phyloP scores from a whole-genome alignment of 495 filamentous ascomycete species.

The Tuber brumale region DNA sequence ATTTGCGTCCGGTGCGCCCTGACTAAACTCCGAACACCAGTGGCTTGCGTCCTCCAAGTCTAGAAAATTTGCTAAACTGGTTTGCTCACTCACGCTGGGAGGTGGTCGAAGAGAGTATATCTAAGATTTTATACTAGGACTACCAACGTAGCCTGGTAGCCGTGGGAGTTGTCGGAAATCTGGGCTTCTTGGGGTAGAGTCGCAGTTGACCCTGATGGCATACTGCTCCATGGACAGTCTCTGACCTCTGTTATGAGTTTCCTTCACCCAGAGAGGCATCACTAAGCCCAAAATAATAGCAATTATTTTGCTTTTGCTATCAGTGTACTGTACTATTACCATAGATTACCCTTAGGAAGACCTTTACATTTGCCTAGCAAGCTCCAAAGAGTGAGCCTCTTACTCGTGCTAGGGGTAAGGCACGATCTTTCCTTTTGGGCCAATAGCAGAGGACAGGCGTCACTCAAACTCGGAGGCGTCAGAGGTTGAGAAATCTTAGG shows the following conservation, averaged over 20 bases:
- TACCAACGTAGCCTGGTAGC: not conserved
- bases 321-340: not conserved
- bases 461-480: not conserved
- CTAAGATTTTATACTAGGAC: not conserved
- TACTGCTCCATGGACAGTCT: too few species aligned
- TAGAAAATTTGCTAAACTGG: too few species aligned
- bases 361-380: not conserved
- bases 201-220: too few species aligned
- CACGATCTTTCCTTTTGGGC: not conserved
- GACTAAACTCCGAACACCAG: too few species aligned
- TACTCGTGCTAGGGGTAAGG: not conserved
- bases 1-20: too few species aligned
- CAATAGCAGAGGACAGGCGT: not conserved
- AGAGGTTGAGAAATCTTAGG: too few species aligned
- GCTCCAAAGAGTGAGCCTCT: not conserved
- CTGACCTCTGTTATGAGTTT: too few species aligned
- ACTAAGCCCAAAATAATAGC: not conserved
- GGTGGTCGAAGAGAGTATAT: too few species aligned
- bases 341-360: not conserved
- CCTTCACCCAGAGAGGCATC: too few species aligned
- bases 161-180: not conserved
- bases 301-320: not conserved
- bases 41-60: too few species aligned
- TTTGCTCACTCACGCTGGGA: too few species aligned
- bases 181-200: not conserved